phyloP scores from a whole-genome alignment of 257 asterid genomes.

The Scutellaria barbata region DNA sequence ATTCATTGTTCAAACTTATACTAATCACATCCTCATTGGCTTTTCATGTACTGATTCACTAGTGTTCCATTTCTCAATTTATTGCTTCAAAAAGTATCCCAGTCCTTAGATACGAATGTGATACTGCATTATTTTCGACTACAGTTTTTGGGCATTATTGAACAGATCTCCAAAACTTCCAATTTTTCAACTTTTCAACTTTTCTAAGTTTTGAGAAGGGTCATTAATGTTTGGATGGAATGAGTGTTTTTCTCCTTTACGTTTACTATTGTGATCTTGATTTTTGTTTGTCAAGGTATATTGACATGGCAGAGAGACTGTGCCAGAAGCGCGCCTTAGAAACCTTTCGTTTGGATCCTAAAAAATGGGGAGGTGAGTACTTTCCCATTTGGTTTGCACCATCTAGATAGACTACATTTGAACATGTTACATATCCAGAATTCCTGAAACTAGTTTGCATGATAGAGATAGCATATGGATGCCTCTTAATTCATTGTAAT shows the following conservation, averaged over 20 bases:
- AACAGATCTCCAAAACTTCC: not conserved
- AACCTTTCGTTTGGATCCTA: slow-evolving; percentile 79
- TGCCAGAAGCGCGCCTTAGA: slow-evolving; percentile 97
- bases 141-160: slow-evolving; percentile 10
- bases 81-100: not conserved
- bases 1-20: no score
- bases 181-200: not conserved
- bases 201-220: not conserved
- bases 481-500: slow-evolving; percentile 15
- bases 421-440: not conserved
- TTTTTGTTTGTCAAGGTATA: slow-evolving; percentile 62
- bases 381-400: slow-evolving; percentile 1
- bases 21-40: no score
- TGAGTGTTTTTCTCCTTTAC: slow-evolving; percentile 6
- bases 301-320: slow-evolving; percentile 94
- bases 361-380: slow-evolving; percentile 92
- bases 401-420: slow-evolving; percentile 9
- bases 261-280: not conserved
- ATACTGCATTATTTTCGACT: not conserved
- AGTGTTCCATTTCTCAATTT: slow-evolving; percentile 4
- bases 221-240: not conserved
- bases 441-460: not conserved
- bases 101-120: not conserved
- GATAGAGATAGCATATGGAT: not conserved
- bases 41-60: no score